Evolutionary conservation across 2,329 filamentous ascomycete species (phyloP).

Genomic region (Neonectria coccinea): DNA sequence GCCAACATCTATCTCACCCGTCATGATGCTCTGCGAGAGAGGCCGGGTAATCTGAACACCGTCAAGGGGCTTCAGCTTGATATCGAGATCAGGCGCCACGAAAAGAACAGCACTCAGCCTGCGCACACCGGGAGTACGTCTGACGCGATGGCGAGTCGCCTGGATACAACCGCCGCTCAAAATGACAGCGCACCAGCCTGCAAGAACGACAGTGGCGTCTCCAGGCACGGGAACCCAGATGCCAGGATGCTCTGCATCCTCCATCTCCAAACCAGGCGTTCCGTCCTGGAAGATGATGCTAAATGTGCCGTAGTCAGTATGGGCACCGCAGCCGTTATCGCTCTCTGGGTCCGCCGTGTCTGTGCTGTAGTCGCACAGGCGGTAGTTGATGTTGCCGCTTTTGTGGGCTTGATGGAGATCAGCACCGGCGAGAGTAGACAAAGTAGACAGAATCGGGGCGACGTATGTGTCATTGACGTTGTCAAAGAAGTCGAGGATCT

Average conservation of each 20-base stretch:
- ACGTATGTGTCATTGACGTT: not conserved
- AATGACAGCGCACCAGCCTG: slow-evolving; percentile 11
- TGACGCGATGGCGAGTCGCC: slow-evolving; percentile 6
- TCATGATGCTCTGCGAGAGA: not conserved
- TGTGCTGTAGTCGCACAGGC: too few relatives aligned
- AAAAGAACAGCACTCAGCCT: slow-evolving; percentile 6
- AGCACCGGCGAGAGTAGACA: not conserved
- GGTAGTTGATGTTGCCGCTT: too few relatives aligned
- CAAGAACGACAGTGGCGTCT: slow-evolving; percentile 19
- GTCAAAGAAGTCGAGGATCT: not conserved
- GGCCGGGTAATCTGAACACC: not conserved
- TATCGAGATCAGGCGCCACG: slow-evolving; percentile 9
- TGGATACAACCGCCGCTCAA: not conserved
- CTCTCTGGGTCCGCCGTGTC: not conserved
- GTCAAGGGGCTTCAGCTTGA: not conserved
- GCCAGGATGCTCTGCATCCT: not conserved
- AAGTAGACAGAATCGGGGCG: not conserved
- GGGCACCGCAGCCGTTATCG: slow-evolving; percentile 8
- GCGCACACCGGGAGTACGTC: not conserved
- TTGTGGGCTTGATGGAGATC: too few relatives aligned
- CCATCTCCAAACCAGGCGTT: slow-evolving; percentile 8
- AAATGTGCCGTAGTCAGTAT: slow-evolving; percentile 8
- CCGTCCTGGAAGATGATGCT: not conserved
- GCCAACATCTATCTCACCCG: not conserved
- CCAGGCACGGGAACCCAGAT: too few relatives aligned